Conservation (phyloP, 805 yeast species). For the Nakazawaea holstii region DNA sequence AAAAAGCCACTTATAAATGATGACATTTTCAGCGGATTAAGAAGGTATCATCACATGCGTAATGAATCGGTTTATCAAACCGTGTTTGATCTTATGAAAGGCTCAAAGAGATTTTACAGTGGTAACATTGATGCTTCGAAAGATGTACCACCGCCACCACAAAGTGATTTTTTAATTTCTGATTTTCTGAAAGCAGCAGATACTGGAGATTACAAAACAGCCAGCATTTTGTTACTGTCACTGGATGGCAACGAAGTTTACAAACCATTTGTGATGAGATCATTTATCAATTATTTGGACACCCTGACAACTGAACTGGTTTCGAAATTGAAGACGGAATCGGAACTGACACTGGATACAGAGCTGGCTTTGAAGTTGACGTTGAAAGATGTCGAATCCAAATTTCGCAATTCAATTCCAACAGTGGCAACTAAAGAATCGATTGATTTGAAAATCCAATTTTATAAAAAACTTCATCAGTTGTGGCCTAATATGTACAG, state of each 20-base stretch:
- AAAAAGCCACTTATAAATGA: constrained; percentile 20
- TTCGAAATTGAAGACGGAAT: background rate
- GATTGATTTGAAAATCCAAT: constrained; percentile 14
- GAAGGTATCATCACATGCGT: constrained; percentile 35
- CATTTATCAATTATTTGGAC: constrained; percentile 2
- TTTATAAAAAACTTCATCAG: constrained; percentile 25
- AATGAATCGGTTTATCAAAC: background rate
- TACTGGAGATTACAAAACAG: background rate
- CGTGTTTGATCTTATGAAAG: background rate
- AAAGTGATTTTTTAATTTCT: background rate
- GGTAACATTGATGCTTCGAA: background rate
- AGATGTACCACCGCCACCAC: background rate
- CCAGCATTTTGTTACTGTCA: background rate
- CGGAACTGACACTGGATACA: no score
- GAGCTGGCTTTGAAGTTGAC: no score
- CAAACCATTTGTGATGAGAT: background rate
- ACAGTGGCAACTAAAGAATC: background rate
- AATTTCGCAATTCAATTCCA: background rate
- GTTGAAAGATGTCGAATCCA: background rate
- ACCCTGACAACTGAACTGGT: constrained; percentile 1
- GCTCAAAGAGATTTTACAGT: background rate
- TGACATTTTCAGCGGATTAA: constrained; percentile 39
- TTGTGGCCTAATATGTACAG: constrained; percentile 21
- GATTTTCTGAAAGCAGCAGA: background rate
- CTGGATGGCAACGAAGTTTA: background rate